These are phyloP conservation scores for Microstroma glucosiphilum DNA, from an alignment of 1,284 basidiomycete genomes.

Conservation along the genomic window DNA sequence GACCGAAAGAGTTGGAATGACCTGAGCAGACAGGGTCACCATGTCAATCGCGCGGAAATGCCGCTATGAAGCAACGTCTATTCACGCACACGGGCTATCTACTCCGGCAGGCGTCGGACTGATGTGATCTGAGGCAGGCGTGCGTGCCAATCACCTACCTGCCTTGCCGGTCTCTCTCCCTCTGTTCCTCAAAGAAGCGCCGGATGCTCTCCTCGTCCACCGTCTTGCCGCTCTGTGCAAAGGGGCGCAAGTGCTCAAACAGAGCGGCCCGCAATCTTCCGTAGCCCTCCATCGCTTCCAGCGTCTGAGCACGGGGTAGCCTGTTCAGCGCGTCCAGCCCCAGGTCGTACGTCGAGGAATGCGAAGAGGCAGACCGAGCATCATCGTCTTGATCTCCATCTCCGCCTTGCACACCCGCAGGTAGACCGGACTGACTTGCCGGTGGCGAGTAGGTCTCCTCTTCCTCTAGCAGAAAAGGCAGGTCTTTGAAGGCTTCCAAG, in stretches of 20 bases:
- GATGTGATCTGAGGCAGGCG: no score
- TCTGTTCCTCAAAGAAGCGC: conserved; percentile 43
- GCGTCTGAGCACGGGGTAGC: conserved; percentile 51
- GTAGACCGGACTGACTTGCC: conserved; percentile 2
- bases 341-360: conserved; percentile 50
- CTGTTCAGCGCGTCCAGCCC: conserved; percentile 50
- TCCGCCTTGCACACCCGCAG: conserved; percentile 22
- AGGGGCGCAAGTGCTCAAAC: conserved; percentile 50
- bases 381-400: conserved; percentile 24
- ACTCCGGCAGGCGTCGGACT: no score
- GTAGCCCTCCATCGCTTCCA: conserved; percentile 51
- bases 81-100: no score
- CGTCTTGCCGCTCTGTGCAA: conserved; percentile 46
- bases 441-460: conserved; percentile 51
- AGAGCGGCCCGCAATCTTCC: conserved; percentile 48
- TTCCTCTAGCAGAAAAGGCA: conserved; percentile 49
- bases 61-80: no score
- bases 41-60: no score
- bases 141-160: neutral
- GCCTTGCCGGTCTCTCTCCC: conserved; percentile 6
- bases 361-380: conserved; percentile 25
- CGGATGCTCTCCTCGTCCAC: conserved; percentile 50
- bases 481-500: conserved; percentile 20
- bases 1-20: no score
- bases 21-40: no score